Evolutionary conservation across 106 monocot species (phyloP), one percentile per base, ranked within the genome.

Genomic region (Dioscorea zingiberensis): DNA sequence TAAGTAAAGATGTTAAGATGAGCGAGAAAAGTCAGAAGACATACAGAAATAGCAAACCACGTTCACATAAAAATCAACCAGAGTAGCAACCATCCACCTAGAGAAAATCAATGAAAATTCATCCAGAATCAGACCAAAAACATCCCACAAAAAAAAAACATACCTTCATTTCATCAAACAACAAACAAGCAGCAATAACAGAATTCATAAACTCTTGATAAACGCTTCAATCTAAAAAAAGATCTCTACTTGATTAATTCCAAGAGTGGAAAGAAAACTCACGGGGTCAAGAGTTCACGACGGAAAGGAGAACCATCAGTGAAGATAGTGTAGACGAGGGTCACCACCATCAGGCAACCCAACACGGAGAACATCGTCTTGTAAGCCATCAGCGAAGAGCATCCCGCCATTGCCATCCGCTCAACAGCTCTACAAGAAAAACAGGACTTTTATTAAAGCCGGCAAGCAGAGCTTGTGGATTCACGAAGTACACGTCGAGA

Each of bases 241-340:
- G 10, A 2, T 38, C 38, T 8, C 38, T 38, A 38, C 10, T 38
- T 38, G 38, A 38, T 38, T 38, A 1, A 38, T 38, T 38, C 4
- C 38, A 6, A 38, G 38, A 38, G 54, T 16, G 17, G 59, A 61
- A 18, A 60, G 13, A 25, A 23, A 13, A 58, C 90, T 85, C 68
- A 95, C 94, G 94, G 94, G 22, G 85, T 87, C 3, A 91, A 64
- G 22, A 95, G 75, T 74, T 91, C 87, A 5, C 15, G 55, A 23
- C 91, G 94, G 66, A 91, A 95, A 2, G 94, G 94, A 27, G 81
- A 80, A 17, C 94, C 94, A 61, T 91, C 94, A 13, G 85, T 91
- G 60, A 73, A 23, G 62, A 73, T 54, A 18, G 94, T 94, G 73
- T 87, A 94, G 56, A 80, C 32, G 11, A 94, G 71, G 23, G 85